Conservation (phyloP, 2,329 filamentous ascomycete species). For the Byssochlamys sp. region DNA sequence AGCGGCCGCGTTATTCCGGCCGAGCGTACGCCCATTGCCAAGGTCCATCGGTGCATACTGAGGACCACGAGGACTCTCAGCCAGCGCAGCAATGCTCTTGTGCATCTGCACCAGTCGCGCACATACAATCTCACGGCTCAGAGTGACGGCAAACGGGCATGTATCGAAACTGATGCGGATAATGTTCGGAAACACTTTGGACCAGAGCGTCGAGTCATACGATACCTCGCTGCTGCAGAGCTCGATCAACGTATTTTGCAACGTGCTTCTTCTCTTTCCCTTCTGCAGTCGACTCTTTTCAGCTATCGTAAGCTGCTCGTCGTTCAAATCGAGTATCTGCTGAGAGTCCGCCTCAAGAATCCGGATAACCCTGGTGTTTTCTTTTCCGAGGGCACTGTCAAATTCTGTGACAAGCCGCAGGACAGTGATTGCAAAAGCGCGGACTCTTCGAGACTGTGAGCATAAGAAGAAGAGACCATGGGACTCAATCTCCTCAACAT, state of each 20-base stretch:
- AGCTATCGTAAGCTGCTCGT: conserved; percentile 71
- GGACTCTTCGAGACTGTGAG: conserved; percentile 82
- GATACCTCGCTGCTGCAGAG: conserved; percentile 90
- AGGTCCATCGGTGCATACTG: conserved; percentile 28
- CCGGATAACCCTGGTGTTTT: conserved; percentile 72
- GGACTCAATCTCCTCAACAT: conserved; percentile 93
- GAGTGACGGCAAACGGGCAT: conserved; percentile 81
- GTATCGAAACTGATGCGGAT: conserved; percentile 82
- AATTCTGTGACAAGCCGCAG: conserved; percentile 88
- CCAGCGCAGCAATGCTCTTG: conserved; percentile 66
- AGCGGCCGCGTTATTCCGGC: conserved; percentile 56
- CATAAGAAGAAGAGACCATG: conserved; percentile 95
- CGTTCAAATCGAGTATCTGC: conserved; percentile 82
- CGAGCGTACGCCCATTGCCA: conserved; percentile 29
- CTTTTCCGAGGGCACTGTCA: conserved; percentile 75
- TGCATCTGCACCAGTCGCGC: conserved; percentile 90
- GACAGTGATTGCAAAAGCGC: conserved; percentile 84
- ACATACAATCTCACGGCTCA: conserved; percentile 85
- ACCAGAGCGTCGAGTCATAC: conserved; percentile 92
- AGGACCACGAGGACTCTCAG: conserved; percentile 57
- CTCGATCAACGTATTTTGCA: conserved; percentile 78
- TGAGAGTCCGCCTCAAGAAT: conserved; percentile 85
- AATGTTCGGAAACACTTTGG: conserved; percentile 93
- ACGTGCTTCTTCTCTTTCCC: conserved; percentile 73
- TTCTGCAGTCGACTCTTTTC: conserved; percentile 87